Conservation (phyloP, 164 flowering plant genomes). For the Liquidambar formosana region DNA sequence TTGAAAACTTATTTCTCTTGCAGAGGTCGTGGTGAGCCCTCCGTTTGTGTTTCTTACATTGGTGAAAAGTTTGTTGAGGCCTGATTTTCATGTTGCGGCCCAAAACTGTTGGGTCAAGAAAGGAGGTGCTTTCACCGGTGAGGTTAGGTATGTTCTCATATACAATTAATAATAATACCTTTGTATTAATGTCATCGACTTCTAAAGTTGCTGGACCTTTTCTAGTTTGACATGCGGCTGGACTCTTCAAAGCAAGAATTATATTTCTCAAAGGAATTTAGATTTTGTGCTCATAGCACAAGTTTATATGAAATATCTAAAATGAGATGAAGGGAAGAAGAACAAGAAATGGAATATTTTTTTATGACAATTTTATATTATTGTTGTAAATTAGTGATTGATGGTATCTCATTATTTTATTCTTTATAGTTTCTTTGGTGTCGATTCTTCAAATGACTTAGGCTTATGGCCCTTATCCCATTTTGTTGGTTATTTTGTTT, state of each 20-base stretch:
- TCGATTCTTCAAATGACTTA: not conserved
- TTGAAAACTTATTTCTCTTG: conserved; percentile 11
- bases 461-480: not conserved
- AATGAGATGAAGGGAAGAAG: not conserved
- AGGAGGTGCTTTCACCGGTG: conserved; percentile 96
- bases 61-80: conserved; percentile 56
- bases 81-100: conserved; percentile 84
- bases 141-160: conserved; percentile 58
- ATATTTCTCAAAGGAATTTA: not conserved
- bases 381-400: not conserved
- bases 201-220: not conserved
- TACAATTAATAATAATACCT: not conserved
- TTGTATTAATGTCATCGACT: not conserved
- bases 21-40: conserved; percentile 93
- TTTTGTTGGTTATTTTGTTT: not conserved
- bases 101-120: conserved; percentile 92
- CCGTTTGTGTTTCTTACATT: conserved; percentile 73
- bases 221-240: not conserved
- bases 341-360: not conserved
- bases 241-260: not conserved
- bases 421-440: not conserved
- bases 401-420: not conserved
- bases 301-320: not conserved
- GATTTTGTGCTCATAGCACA: not conserved
- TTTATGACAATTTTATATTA: no score